Base-by-base conservation (phyloP, 345 rosid genomes). In the Salix purpurea region DNA sequence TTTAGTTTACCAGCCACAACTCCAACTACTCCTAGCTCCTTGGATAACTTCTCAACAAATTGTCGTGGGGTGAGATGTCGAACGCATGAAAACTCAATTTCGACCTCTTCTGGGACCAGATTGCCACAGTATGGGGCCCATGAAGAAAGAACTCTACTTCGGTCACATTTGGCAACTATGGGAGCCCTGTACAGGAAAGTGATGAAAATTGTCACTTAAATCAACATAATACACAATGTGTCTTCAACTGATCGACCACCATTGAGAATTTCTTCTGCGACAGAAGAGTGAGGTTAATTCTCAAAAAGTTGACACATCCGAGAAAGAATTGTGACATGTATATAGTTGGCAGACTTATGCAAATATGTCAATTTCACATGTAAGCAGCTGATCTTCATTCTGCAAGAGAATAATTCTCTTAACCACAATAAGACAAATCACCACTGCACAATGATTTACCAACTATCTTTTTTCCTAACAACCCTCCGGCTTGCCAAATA, bases 31-130 rank as follows among this genome's bases (percentile, higher is more conserved):
- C 85, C 82, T 16, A 91, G 90, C 80, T 96, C 99, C 76, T 80
- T 86, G 9, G 92, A 85, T 40, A 96, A 82, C 86, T 96, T 96
- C 90, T 96, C 96, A 68, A 96, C 98, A 89, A 96, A 96, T 58
- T 90, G 89, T 4, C 74, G 84, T 2, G 99, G 97, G 72, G 86
- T 86, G 81, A 96, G 98, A 77, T 86, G 92, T 58, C 98, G 88
- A 80, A 92, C 99, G 69, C 88, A 89, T 77, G 91, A 77, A 81
- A 96, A 96, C 48, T 91, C 86, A 14, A 93, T 75, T 71, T 86
- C 86, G 81, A 86, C 87, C 85, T 96, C 98, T 52, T 76, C 46
- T 15, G 97, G 99, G 39, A 82, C 67, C 69, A 72, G 81, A 83
- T 88, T 82, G 48, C 95, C 92, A 85, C 97, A 96, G 65, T 83